phyloP scores from a whole-genome alignment of 2,329 filamentous ascomycete species.

The Aspergillus cejpii region DNA sequence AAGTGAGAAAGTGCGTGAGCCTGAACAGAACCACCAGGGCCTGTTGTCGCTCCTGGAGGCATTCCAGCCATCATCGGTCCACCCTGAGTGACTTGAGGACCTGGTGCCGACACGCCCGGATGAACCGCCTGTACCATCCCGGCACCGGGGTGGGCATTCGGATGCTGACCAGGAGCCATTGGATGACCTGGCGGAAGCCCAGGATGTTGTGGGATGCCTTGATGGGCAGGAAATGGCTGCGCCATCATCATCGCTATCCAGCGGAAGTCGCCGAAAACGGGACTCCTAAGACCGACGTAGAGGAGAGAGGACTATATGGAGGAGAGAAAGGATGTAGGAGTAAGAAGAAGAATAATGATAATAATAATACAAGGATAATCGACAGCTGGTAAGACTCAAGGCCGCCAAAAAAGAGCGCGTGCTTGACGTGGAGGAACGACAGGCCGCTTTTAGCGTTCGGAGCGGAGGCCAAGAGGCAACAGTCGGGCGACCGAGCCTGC shows the following conservation, averaged over 20 bases:
- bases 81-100: constrained; percentile 54
- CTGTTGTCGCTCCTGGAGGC: constrained; percentile 52
- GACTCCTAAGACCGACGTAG: constrained; percentile 19
- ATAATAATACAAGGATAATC: constrained; percentile 6
- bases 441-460: constrained; percentile 31
- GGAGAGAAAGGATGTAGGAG: constrained; percentile 1
- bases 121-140: constrained; percentile 54
- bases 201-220: constrained; percentile 53
- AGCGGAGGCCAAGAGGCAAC: constrained; percentile 34
- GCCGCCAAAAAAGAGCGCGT: constrained; percentile 21
- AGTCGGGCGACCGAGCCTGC: constrained; percentile 29
- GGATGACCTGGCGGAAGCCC: constrained; percentile 56
- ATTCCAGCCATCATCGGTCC: constrained; percentile 60
- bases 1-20: constrained; percentile 57
- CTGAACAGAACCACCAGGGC: constrained; percentile 45
- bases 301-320: constrained; percentile 3
- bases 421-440: constrained; percentile 27
- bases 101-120: constrained; percentile 54
- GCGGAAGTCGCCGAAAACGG: constrained; percentile 32
- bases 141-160: constrained; percentile 48
- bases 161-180: constrained; percentile 52
- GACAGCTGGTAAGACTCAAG: constrained; percentile 12
- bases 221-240: constrained; percentile 53
- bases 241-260: constrained; percentile 48
- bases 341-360: constrained; percentile 5